Conservation (phyloP, 2,329 filamentous ascomycete genomes). For the Dactylellina sp. region DNA sequence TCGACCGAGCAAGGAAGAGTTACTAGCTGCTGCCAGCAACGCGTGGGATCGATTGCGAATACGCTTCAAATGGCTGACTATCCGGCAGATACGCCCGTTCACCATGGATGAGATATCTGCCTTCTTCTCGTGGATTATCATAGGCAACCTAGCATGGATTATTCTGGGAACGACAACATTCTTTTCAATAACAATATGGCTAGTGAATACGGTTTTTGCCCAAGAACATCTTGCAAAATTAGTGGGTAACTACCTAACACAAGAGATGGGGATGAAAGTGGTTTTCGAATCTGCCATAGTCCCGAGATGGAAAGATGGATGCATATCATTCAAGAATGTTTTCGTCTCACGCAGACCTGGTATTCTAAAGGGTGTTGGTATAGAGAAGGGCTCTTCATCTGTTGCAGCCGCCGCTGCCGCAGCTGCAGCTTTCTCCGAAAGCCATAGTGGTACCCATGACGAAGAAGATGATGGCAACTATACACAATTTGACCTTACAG, state of each 20-base stretch:
- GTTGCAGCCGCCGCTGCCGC: constrained; percentile 87
- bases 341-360: constrained; percentile 93
- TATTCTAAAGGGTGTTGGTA: constrained; percentile 72
- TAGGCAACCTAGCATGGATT: constrained; percentile 94
- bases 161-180: constrained; percentile 98
- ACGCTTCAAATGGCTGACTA: constrained; percentile 97
- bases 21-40: constrained; percentile 88
- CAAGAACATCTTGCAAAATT: constrained; percentile 95
- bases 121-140: constrained; percentile 92
- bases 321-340: constrained; percentile 96
- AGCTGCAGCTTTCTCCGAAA: constrained; percentile 69
- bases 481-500: constrained; percentile 94
- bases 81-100: constrained; percentile 91
- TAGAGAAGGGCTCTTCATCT: constrained; percentile 89
- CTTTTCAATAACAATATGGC: constrained; percentile 88
- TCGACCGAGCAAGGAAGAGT: constrained; percentile 90
- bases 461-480: constrained; percentile 92
- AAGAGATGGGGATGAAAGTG: constrained; percentile 90
- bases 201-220: constrained; percentile 95
- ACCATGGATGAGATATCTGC: constrained; percentile 96
- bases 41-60: constrained; percentile 92
- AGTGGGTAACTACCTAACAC: constrained; percentile 94
- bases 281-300: constrained; percentile 98
- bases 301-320: constrained; percentile 92
- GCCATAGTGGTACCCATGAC: constrained; percentile 61